A percentile compares a stretch with the other conserved stretches of the same genome.
Evolutionary conservation across 2,329 filamentous ascomycete species (phyloP).

Genomic region (Ophiostoma novo-ulmi): DNA sequence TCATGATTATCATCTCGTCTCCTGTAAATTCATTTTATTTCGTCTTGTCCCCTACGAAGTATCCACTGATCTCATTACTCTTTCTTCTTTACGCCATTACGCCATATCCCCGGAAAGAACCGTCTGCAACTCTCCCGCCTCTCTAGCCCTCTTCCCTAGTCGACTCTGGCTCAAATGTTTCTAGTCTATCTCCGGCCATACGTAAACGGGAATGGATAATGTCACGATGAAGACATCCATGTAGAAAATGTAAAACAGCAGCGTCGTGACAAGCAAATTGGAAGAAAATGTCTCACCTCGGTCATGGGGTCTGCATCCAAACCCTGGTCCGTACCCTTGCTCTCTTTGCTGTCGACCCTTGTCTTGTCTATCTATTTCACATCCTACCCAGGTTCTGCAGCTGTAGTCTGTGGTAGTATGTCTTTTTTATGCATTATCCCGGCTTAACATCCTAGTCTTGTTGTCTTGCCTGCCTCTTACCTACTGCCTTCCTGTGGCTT

Average conservation of each 20-base stretch:
- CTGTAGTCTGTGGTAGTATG: not conserved
- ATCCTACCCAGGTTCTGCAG: conserved; percentile 1
- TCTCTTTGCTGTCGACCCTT: not conserved
- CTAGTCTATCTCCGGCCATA: not conserved
- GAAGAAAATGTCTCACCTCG: conserved; percentile 5
- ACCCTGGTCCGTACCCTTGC: conserved; percentile 5
- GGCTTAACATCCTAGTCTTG: not conserved
- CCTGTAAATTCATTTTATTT: not conserved
- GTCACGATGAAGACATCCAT: not conserved
- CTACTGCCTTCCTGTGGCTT: not conserved
- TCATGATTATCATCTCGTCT: not conserved
- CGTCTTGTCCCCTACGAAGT: not conserved
- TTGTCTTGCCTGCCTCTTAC: not conserved
- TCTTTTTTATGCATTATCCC: not conserved
- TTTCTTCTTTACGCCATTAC: not conserved
- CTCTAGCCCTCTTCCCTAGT: not conserved
- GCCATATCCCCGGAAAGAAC: conserved; percentile 9
- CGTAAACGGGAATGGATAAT: conserved; percentile 6
- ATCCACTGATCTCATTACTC: not conserved
- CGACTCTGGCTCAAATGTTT: not conserved
- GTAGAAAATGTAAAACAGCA: not conserved
- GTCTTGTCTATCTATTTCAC: not conserved
- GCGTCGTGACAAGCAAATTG: not conserved
- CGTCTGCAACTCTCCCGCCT: conserved; percentile 10
- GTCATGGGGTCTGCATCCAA: not conserved